These are phyloP conservation scores for Termitomyces sp. DNA, from an alignment of 768 basidiomycete genomes.

Conservation along the genomic window DNA sequence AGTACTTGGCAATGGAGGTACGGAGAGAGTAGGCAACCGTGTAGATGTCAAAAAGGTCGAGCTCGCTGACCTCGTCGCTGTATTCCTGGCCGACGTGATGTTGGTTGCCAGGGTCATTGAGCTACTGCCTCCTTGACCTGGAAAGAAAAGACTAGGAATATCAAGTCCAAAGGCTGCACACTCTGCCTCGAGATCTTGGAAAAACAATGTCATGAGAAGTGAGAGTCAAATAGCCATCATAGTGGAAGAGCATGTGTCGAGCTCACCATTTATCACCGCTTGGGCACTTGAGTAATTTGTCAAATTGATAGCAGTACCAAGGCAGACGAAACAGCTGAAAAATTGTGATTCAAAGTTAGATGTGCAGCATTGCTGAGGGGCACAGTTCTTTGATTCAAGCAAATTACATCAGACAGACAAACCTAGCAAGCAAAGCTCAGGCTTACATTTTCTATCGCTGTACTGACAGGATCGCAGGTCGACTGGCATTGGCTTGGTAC, in stretches of 20 bases:
- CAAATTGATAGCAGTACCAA: slow-evolving; percentile 18
- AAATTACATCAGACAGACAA: background rate
- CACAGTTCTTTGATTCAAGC: slow-evolving; percentile 19
- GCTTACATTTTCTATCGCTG: slow-evolving; percentile 11
- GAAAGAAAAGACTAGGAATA: background rate
- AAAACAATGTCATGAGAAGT: too few species aligned
- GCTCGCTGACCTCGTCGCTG: background rate
- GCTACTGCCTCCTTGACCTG: background rate
- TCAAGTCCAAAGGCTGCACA: background rate
- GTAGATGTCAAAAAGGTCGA: background rate
- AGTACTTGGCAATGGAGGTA: background rate
- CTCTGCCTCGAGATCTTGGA: background rate
- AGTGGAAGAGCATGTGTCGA: background rate
- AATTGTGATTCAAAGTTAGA: slow-evolving; percentile 30
- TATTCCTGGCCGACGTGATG: background rate
- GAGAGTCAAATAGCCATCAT: background rate
- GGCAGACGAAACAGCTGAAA: slow-evolving; percentile 37
- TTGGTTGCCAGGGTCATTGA: background rate
- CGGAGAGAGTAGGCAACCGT: background rate
- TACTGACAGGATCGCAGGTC: slow-evolving; percentile 25
- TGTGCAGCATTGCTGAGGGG: slow-evolving; percentile 31
- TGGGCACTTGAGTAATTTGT: slow-evolving; percentile 26
- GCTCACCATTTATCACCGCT: slow-evolving; percentile 16
- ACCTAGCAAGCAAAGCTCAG: background rate
- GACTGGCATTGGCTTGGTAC: slow-evolving; percentile 28